A percentile compares a stretch with the other conserved stretches of the same genome.
phyloP scores from a whole-genome alignment of 2,329 filamentous ascomycete genomes.

The Pseudopyricularia cyperi region DNA sequence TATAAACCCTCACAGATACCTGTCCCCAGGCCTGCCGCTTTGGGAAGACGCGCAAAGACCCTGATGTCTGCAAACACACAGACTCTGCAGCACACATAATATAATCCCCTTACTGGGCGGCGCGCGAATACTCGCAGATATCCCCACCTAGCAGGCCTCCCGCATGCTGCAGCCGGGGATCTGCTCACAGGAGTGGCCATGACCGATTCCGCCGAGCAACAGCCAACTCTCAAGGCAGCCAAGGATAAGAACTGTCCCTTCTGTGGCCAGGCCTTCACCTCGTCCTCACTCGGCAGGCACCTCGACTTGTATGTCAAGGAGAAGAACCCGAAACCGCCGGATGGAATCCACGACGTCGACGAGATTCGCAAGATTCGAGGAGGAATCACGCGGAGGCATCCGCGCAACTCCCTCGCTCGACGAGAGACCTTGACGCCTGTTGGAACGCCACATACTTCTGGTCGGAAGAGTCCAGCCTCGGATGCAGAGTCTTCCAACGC shows the following conservation, averaged over 20 bases:
- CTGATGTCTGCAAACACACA: background rate
- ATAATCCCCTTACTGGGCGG: background rate
- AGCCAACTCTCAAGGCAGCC: constrained; percentile 27
- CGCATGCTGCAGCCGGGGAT: background rate
- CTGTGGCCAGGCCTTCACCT: constrained; percentile 83
- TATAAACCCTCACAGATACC: background rate
- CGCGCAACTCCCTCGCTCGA: constrained; percentile 44
- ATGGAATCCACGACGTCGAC: constrained; percentile 82
- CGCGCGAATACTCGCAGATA: background rate
- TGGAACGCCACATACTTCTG: constrained; percentile 30
- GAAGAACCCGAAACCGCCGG: constrained; percentile 76
- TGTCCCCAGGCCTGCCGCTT: background rate
- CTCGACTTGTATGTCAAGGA: constrained; percentile 89
- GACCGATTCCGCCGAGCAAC: constrained; percentile 15
- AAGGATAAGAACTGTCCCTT: constrained; percentile 88
- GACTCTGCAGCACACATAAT: background rate
- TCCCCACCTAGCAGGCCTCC: background rate
- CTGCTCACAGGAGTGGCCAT: constrained; percentile 7
- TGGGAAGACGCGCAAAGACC: background rate
- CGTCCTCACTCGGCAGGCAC: constrained; percentile 83
- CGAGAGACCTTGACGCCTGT: constrained; percentile 49
- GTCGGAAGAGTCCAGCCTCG: constrained; percentile 26
- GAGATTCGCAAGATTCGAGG: constrained; percentile 76
- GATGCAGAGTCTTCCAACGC: constrained; percentile 21
- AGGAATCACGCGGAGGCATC: constrained; percentile 75